A percentile compares a stretch with the other conserved stretches of the same genome.
Evolutionary conservation across 768 basidiomycete species (phyloP).

Genomic region (Termitomyces sp.): DNA sequence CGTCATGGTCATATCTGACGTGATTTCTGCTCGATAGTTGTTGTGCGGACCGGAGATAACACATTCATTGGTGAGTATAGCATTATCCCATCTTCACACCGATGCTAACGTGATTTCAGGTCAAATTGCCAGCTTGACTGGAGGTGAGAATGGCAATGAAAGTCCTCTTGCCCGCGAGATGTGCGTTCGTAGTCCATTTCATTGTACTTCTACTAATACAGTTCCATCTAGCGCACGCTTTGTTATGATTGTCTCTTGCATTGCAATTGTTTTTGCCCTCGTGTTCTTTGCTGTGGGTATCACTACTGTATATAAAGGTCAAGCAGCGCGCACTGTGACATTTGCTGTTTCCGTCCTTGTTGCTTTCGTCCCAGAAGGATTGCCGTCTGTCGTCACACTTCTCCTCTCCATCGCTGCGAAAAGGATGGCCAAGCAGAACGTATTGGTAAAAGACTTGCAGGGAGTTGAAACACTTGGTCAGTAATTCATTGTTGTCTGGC

Average conservation of each 20-base stretch:
- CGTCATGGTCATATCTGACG: neutral
- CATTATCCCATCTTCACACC: neutral
- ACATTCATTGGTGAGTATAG: constrained; percentile 54
- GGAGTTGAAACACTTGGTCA: constrained; percentile 70
- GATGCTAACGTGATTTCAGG: constrained; percentile 31
- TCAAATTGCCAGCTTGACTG: constrained; percentile 68
- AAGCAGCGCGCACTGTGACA: constrained; percentile 57
- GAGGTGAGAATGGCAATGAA: constrained; percentile 61
- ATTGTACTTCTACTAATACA: constrained; percentile 46
- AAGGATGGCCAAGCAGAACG: constrained; percentile 69
- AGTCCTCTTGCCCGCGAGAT: constrained; percentile 69
- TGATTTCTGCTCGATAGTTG: constrained; percentile 36
- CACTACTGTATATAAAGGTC: constrained; percentile 63
- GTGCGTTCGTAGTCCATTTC: constrained; percentile 31
- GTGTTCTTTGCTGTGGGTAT: constrained; percentile 68
- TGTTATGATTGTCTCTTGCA: constrained; percentile 59
- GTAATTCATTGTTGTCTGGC: constrained; percentile 32
- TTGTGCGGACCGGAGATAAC: constrained; percentile 64
- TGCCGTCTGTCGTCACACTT: constrained; percentile 67
- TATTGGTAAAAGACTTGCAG: constrained; percentile 73
- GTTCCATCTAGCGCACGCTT: constrained; percentile 45
- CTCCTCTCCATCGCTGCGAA: constrained; percentile 69
- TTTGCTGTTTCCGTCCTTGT: constrained; percentile 62
- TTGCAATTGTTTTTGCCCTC: constrained; percentile 60
- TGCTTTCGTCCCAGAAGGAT: constrained; percentile 61